Base-by-base conservation (phyloP, 306 rosid genomes). In the Vigna reflexopilosa region DNA sequence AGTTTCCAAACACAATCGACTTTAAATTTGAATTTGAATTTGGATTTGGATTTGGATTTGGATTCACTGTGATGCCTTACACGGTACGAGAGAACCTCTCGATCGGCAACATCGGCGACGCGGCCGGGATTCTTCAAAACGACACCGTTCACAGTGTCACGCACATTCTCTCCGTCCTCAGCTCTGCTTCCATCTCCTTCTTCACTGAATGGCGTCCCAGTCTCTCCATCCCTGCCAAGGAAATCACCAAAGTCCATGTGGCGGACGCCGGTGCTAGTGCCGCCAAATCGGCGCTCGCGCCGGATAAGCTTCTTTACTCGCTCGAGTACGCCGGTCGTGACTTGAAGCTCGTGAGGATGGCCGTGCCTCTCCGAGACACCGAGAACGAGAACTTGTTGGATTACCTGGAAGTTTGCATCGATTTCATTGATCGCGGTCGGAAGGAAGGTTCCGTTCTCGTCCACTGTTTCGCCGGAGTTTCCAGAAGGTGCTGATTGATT, bases 391-490 rank as follows among this genome's bases (percentile, higher is more conserved):
- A 91, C 77, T 42, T 93, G 67, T 72, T 95, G 84, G 99, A 95
- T 84, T 86, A 87, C 83, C 83, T 95, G 84, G 92, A 95, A 4
- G 93, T 84, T 15, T 95, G 96, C 81, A 82, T 93, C 64, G 91
- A 93, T 82, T 95, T 93, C 79, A 88, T 95, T 72, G 96, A 95
- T 62, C 72, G 74, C 42, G 85, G 91, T 40, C 83, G 93, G 72
- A 92, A 91, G 75, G 88, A 95, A 67, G 98, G 98, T 36, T 82
- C 91, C 59, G 92, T 95, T 85, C 70, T 95, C 82, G 98, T 95
- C 32, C 98, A 95, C 79, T 95, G 98, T 84, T 92, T 95, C 56
- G 98, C 98, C 16, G 98, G 98, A 16, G 98, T 95, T n/a, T 95
- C 98, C 42, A 91, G 98, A 90, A 94, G 98, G 98, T 94, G 86